Percentiles rank a stretch among this genome's conserved stretches.
Conservation (phyloP, 495 filamentous ascomycete genomes). For the Aspergillus olivimuriae region DNA sequence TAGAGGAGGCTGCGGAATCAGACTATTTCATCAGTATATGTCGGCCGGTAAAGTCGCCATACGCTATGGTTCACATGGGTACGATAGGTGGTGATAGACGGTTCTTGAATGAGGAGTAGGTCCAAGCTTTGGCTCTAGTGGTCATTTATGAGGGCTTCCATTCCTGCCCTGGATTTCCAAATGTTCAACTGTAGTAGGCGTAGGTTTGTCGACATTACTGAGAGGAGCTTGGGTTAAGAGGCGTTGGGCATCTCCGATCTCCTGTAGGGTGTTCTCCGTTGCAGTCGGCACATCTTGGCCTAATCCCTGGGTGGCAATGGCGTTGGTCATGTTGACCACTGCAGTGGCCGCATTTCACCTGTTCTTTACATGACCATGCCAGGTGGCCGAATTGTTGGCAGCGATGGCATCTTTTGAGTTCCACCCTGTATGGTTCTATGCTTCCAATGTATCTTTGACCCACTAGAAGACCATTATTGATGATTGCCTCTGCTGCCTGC, state of each 20-base stretch:
- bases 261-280: slow-evolving; percentile 19
- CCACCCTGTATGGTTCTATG: slow-evolving; percentile 14
- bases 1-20: slow-evolving; percentile 21
- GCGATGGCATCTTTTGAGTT: slow-evolving; percentile 20
- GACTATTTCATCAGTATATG: background rate
- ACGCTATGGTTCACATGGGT: slow-evolving; percentile 23
- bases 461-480: slow-evolving; percentile 17
- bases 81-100: slow-evolving; percentile 14
- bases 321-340: slow-evolving; percentile 14
- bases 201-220: slow-evolving; percentile 20
- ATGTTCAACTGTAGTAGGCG: slow-evolving; percentile 24
- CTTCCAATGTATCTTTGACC: slow-evolving; percentile 14
- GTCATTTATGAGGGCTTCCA: slow-evolving; percentile 28
- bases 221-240: slow-evolving; percentile 2
- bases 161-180: slow-evolving; percentile 18
- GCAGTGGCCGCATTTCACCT: slow-evolving; percentile 20
- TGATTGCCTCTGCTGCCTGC: slow-evolving; percentile 17
- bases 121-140: slow-evolving; percentile 19
- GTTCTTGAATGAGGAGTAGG: slow-evolving; percentile 23
- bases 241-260: slow-evolving; percentile 11
- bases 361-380: slow-evolving; percentile 27
- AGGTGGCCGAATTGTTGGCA: slow-evolving; percentile 25
- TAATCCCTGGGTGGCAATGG: slow-evolving; percentile 15
- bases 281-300: slow-evolving; percentile 17
- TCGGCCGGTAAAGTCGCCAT: slow-evolving; percentile 21